Evolutionary conservation across 225 moss, liverwort and hornwort species (phyloP).

Genomic region (Pseudoscleropodium purum): DNA sequence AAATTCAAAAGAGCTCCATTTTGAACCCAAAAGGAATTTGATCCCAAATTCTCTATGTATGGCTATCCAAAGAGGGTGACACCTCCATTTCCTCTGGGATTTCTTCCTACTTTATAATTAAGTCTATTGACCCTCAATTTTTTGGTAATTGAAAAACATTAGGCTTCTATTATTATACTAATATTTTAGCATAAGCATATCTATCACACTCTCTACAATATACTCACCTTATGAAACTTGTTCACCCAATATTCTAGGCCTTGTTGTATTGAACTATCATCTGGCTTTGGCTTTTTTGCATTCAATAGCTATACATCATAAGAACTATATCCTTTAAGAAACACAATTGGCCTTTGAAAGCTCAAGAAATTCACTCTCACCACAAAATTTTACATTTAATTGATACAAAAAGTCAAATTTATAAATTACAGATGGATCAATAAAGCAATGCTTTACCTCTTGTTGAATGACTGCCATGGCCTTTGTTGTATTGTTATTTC

Average conservation of each 20-base stretch:
- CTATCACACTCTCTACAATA: background rate
- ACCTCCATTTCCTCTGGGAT: too few relatives aligned
- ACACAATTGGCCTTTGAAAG: background rate
- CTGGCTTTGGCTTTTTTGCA: background rate
- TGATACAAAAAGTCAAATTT: background rate
- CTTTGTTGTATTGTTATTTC: constrained; percentile 29
- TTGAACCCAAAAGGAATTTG: background rate
- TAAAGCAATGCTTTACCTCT: background rate
- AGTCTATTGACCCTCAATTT: background rate
- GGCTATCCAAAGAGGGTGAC: background rate
- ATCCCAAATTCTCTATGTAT: fast-evolving
- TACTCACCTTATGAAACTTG: constrained; percentile 70
- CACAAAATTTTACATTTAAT: background rate
- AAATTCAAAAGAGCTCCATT: background rate
- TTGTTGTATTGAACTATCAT: constrained; percentile 32
- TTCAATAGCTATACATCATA: constrained; percentile 16
- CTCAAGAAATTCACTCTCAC: background rate
- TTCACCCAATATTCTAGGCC: constrained; percentile 66
- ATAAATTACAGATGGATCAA: background rate
- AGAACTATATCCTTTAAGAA: background rate
- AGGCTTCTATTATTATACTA: background rate
- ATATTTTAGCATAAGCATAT: background rate
- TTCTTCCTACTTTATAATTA: background rate
- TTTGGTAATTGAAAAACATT: background rate
- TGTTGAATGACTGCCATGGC: constrained; percentile 31